Percentiles rank a stretch among this genome's conserved stretches.
Evolutionary conservation across 2,329 filamentous ascomycete genomes (phyloP).

Genomic region (Knufia fluminis): DNA sequence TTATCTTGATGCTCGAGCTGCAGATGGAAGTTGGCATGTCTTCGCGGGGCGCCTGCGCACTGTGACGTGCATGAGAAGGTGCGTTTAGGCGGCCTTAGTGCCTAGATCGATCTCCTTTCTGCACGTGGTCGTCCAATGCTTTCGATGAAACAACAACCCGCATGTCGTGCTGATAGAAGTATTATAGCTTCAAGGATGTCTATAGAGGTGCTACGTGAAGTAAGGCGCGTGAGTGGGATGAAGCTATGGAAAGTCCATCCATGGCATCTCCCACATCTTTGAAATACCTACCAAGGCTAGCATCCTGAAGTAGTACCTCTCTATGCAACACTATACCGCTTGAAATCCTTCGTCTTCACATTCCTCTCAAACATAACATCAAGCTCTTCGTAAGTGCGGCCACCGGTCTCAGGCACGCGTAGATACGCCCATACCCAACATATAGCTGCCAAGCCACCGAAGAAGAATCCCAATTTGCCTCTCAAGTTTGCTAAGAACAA

Average conservation of each 20-base stretch:
- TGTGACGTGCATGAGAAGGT: background rate
- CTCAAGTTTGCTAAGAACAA: constrained; percentile 26
- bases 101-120: no score
- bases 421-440: constrained; percentile 23
- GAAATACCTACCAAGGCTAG: background rate
- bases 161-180: no score
- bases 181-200: no score
- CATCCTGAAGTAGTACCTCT: background rate
- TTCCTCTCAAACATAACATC: constrained; percentile 25
- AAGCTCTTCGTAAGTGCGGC: constrained; percentile 26
- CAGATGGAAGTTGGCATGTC: background rate
- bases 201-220: no score
- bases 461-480: constrained; percentile 27
- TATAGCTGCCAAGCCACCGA: constrained; percentile 23
- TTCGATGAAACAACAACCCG: no score
- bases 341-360: constrained; percentile 21
- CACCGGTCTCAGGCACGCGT: constrained; percentile 24
- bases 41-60: background rate
- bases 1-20: background rate
- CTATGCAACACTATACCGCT: constrained; percentile 13
- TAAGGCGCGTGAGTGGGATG: no score
- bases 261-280: no score
- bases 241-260: no score
- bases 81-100: no score
- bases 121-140: no score